These are phyloP conservation scores for Penicillium nucicola DNA, from an alignment of 495 filamentous ascomycete species.

Conservation along the genomic window DNA sequence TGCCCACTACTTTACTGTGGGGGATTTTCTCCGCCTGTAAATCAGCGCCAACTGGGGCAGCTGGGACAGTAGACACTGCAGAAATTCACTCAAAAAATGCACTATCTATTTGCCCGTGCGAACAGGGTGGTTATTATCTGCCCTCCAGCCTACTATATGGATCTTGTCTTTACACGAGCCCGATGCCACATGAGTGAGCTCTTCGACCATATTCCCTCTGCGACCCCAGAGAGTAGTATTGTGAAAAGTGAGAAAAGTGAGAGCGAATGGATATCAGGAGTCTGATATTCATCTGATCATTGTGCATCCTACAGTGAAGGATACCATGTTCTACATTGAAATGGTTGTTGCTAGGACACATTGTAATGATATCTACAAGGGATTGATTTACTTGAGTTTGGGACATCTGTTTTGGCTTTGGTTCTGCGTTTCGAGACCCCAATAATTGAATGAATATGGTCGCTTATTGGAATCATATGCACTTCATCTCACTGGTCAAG, in stretches of 20 bases:
- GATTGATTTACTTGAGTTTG: too few relatives aligned
- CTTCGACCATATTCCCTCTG: slow-evolving; percentile 33
- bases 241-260: slow-evolving; percentile 8
- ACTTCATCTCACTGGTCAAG: too few relatives aligned
- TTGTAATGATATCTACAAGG: too few relatives aligned
- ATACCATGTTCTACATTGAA: slow-evolving; percentile 78
- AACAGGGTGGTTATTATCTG: slow-evolving; percentile 76
- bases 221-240: slow-evolving; percentile 23
- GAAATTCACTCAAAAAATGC: slow-evolving; percentile 69
- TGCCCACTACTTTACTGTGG: slow-evolving; percentile 71
- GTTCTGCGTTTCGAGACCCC: too few relatives aligned
- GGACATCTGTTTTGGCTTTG: too few relatives aligned
- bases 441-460: too few relatives aligned
- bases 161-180: slow-evolving; percentile 67
- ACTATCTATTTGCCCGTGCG: slow-evolving; percentile 73
- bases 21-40: slow-evolving; percentile 54
- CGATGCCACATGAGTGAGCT: slow-evolving; percentile 59
- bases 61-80: slow-evolving; percentile 56
- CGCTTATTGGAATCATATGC: too few relatives aligned
- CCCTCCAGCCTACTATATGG: slow-evolving; percentile 79
- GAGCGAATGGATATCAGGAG: neutral
- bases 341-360: neutral
- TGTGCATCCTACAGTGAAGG: slow-evolving; percentile 49
- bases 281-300: slow-evolving; percentile 10
- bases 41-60: slow-evolving; percentile 19